Conservation (phyloP, 768 basidiomycete genomes). For the Terana coerulea region DNA sequence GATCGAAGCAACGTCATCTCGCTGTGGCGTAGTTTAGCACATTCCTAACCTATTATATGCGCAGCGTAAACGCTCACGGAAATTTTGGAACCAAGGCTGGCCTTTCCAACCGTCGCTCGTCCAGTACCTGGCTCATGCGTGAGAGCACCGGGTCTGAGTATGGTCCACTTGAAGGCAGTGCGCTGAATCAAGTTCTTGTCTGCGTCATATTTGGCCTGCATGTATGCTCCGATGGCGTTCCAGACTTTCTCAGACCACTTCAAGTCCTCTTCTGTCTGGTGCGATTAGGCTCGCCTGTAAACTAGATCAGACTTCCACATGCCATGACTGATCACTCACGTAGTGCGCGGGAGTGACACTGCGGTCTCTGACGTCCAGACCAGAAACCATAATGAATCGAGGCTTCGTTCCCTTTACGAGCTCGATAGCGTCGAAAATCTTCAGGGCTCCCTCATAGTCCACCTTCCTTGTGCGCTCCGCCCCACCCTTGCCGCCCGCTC, state of each 20-base stretch:
- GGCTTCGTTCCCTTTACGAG: conserved; percentile 43
- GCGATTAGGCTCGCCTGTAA: background rate
- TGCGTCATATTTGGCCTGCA: conserved; percentile 40
- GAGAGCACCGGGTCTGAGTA: conserved; percentile 63
- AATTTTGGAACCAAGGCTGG: conserved; percentile 43
- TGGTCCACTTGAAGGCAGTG: conserved; percentile 59
- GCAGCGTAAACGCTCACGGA: conserved; percentile 37
- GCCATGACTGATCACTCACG: conserved; percentile 29
- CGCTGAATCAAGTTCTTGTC: conserved; percentile 42
- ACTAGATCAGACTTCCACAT: background rate
- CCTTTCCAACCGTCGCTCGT: conserved; percentile 48
- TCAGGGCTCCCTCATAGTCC: conserved; percentile 61
- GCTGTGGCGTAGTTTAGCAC: conserved; percentile 34
- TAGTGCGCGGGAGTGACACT: conserved; percentile 45
- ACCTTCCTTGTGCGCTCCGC: conserved; percentile 52
- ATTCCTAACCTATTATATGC: too few relatives aligned
- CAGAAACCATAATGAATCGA: conserved; percentile 55
- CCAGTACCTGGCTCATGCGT: conserved; percentile 48
- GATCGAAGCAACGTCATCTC: conserved; percentile 53
- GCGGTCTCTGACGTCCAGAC: conserved; percentile 52
- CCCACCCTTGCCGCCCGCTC: conserved; percentile 57
- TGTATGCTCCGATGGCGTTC: conserved; percentile 39
- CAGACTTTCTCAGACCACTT: conserved; percentile 38
- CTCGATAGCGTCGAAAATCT: conserved; percentile 69
- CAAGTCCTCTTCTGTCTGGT: conserved; percentile 45